phyloP scores from a whole-genome alignment of 2,329 filamentous ascomycete species.

The Trichoderma gracile region DNA sequence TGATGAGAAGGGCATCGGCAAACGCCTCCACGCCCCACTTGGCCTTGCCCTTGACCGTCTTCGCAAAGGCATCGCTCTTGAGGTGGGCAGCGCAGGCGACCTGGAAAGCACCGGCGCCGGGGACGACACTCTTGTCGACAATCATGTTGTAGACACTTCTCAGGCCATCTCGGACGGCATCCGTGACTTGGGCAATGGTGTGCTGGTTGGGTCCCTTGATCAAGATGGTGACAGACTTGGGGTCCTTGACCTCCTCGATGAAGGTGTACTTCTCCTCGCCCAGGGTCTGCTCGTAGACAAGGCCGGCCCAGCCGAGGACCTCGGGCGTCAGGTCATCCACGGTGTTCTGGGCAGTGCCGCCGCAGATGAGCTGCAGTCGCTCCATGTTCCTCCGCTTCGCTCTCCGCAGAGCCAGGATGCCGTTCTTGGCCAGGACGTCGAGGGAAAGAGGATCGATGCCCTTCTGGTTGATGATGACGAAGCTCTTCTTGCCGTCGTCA shows the following conservation, averaged over 20 bases:
- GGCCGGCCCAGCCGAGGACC: conserved; percentile 89
- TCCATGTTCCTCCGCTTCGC: conserved; percentile 99
- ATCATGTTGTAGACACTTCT: conserved; percentile 99
- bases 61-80: conserved; percentile 80
- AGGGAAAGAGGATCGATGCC: conserved; percentile 95
- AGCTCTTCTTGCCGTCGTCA: conserved; percentile 87
- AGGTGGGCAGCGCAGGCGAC: conserved; percentile 87
- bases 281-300: conserved; percentile 95
- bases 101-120: conserved; percentile 93
- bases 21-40: conserved; percentile 96
- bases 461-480: conserved; percentile 99
- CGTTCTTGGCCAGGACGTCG: conserved; percentile 96
- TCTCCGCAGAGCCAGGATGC: conserved; percentile 88
- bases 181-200: conserved; percentile 94
- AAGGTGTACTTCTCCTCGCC: conserved; percentile 99
- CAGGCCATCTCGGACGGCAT: conserved; percentile 91
- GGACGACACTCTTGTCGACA: conserved; percentile 94
- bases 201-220: conserved; percentile 98
- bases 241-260: conserved; percentile 96
- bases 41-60: conserved; percentile 94
- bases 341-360: conserved; percentile 89
- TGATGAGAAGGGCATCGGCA: conserved; percentile 89
- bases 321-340: conserved; percentile 90
- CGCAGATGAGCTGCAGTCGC: conserved; percentile 90
- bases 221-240: conserved; percentile 94